Percentiles rank a stretch among this genome's conserved stretches.
Conservation (phyloP, 768 basidiomycete species). For the Hirschioporus abietinus region DNA sequence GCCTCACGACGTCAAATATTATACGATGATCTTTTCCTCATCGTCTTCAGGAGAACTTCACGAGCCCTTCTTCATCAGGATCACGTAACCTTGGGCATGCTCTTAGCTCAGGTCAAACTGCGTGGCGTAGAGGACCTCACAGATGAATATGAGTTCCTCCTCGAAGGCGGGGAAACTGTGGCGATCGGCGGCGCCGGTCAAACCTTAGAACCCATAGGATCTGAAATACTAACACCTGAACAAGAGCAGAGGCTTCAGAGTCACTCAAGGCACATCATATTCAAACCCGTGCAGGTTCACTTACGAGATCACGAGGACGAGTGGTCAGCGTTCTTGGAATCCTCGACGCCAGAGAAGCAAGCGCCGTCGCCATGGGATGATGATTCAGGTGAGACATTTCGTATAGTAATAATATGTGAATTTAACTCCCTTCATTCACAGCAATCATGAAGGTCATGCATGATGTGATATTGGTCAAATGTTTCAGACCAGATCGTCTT, state of each 20-base stretch:
- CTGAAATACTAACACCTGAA: slow-evolving; percentile 53
- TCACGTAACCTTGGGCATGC: slow-evolving; percentile 84
- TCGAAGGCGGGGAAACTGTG: slow-evolving; percentile 76
- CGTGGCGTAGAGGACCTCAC: slow-evolving; percentile 72
- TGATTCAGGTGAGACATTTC: slow-evolving; percentile 55
- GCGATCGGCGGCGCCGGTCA: slow-evolving; percentile 27
- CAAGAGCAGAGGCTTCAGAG: slow-evolving; percentile 63
- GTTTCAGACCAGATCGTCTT: slow-evolving; percentile 88
- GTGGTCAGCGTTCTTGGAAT: slow-evolving; percentile 71
- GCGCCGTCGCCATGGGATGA: slow-evolving; percentile 81
- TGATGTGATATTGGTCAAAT: slow-evolving; percentile 76
- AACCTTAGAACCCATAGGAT: slow-evolving; percentile 31
- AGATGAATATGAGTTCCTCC: slow-evolving; percentile 87
- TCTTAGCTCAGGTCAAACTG: slow-evolving; percentile 85
- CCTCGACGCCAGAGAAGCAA: slow-evolving; percentile 56
- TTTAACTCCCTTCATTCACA: slow-evolving; percentile 19
- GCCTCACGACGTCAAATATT: slow-evolving; percentile 71
- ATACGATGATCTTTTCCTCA: slow-evolving; percentile 82
- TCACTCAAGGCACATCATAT: slow-evolving; percentile 68
- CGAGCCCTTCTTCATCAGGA: slow-evolving; percentile 87
- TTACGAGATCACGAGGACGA: slow-evolving; percentile 54
- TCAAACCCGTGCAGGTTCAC: slow-evolving; percentile 69
- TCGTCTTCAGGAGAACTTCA: slow-evolving; percentile 84
- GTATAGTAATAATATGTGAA: background rate
- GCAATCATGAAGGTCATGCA: slow-evolving; percentile 74